Evolutionary conservation across 768 basidiomycete species (phyloP).

Genomic region (Collybia sordida): DNA sequence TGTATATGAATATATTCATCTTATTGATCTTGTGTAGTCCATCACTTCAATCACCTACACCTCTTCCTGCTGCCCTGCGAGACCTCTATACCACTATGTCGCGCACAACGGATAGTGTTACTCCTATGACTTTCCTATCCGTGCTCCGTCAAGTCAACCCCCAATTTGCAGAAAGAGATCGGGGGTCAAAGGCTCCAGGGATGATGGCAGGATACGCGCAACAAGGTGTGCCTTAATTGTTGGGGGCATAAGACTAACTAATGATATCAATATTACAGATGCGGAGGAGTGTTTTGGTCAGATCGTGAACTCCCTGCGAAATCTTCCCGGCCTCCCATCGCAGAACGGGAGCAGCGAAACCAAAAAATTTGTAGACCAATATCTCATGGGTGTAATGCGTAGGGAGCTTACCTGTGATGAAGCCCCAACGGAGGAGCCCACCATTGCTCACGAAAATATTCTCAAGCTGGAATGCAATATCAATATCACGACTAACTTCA

Average conservation of each 20-base stretch:
- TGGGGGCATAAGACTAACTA: background rate
- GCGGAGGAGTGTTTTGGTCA: slow-evolving; percentile 90
- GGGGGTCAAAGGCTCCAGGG: slow-evolving; percentile 35
- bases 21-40: slow-evolving; percentile 21
- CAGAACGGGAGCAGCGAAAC: slow-evolving; percentile 19
- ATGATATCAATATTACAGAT: slow-evolving; percentile 47
- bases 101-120: slow-evolving; percentile 72
- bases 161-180: slow-evolving; percentile 82
- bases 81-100: slow-evolving; percentile 75
- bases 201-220: slow-evolving; percentile 65
- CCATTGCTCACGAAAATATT: slow-evolving; percentile 65
- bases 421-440: slow-evolving; percentile 72
- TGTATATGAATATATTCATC: background rate
- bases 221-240: slow-evolving; percentile 47
- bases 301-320: slow-evolving; percentile 69
- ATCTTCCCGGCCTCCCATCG: slow-evolving; percentile 53
- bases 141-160: slow-evolving; percentile 77
- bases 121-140: slow-evolving; percentile 67
- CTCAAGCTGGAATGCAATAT: slow-evolving; percentile 96
- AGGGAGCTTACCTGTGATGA: slow-evolving; percentile 84
- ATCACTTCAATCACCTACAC: slow-evolving; percentile 37
- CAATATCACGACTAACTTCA: slow-evolving; percentile 79
- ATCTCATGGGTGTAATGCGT: slow-evolving; percentile 74
- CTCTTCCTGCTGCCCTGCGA: slow-evolving; percentile 54
- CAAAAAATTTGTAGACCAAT: slow-evolving; percentile 76